A percentile compares a stretch with the other conserved stretches of the same genome.
phyloP scores from a whole-genome alignment of 495 filamentous ascomycete species.

The Niebla homalea region DNA sequence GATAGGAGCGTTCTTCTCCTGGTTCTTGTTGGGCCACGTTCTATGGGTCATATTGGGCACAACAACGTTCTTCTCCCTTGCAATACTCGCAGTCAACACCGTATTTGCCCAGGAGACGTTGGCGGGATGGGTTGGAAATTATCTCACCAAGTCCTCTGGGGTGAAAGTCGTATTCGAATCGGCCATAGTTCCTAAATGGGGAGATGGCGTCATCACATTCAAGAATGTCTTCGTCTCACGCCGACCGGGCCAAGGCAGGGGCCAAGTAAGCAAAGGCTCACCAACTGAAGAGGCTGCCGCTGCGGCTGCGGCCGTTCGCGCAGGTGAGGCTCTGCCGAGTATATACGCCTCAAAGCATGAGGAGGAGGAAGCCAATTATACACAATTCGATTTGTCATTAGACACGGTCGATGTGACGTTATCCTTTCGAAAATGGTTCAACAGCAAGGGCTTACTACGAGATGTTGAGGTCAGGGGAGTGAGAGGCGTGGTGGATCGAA shows the following conservation, averaged over 20 bases:
- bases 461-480: slow-evolving; percentile 92
- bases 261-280: slow-evolving; percentile 85
- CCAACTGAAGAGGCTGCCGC: slow-evolving; percentile 73
- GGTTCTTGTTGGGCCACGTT: slow-evolving; percentile 85
- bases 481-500: slow-evolving; percentile 89
- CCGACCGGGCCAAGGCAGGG: slow-evolving; percentile 63
- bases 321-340: slow-evolving; percentile 18
- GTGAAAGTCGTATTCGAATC: slow-evolving; percentile 96
- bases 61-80: slow-evolving; percentile 88
- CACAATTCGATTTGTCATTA: slow-evolving; percentile 90
- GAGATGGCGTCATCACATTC: slow-evolving; percentile 85
- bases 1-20: slow-evolving; percentile 87
- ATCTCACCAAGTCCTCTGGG: slow-evolving; percentile 85
- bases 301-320: slow-evolving; percentile 58
- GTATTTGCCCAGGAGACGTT: slow-evolving; percentile 96
- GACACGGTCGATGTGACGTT: slow-evolving; percentile 91
- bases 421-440: slow-evolving; percentile 97
- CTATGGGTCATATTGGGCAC: slow-evolving; percentile 92
- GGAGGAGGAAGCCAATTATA: slow-evolving; percentile 90
- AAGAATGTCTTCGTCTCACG: slow-evolving; percentile 93
- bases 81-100: slow-evolving; percentile 84
- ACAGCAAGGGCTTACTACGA: slow-evolving; percentile 80
- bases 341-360: slow-evolving; percentile 22
- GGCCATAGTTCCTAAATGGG: slow-evolving; percentile 93
- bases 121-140: slow-evolving; percentile 86